Base-by-base conservation (phyloP, 78 protist species). In the Capsaspora owczarzaki region DNA sequence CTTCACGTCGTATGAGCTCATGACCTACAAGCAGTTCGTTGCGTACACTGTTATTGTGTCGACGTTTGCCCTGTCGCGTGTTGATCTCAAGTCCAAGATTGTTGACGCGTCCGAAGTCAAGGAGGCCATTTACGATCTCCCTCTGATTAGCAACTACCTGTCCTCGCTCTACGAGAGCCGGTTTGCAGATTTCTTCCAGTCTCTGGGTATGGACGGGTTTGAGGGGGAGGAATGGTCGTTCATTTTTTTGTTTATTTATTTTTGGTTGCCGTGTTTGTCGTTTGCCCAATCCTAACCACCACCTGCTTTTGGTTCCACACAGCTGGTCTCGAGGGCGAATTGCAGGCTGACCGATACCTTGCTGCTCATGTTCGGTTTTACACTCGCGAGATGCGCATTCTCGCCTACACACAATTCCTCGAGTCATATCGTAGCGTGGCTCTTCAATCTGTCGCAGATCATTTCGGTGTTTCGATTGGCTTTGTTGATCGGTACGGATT, bases 81-180 rank as follows among this genome's bases (percentile, higher is more conserved):
- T 40, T 19, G 85, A 46, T 5, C 80, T 93, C 41, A 68, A 74
- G 66, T 23, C 31, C 46, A 82, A 86, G 85, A 83, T 83, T 41
- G 63, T 97, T 51, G 85, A 95, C 53, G 74, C 96, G 5, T 96
- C 98, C 14, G 99, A 97, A 78, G 85, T 95, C n/a, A 77, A 90
- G 51, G 77, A 87, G 43, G 96, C 82, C 16, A 41, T 90, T 10
- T 82, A 61, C 41, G 85, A 94, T 5, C 35, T 78, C 23, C 91
- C 93, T 33, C 53, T 82, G 49, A 42, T 86, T 49, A 51, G 51
- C 10, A 46, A 46, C n/a, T 33, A 87, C 27, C 23, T 93, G 41
- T 20, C 46, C 66, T 82, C 94, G 0, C 85, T 94, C 44, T 87
- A 95, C 84, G 68, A 89, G 66, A 92, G 99, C 89, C 61, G 84